Evolutionary conservation across 768 basidiomycete genomes (phyloP).

Genomic region (Rhodotorula toruloides): DNA sequence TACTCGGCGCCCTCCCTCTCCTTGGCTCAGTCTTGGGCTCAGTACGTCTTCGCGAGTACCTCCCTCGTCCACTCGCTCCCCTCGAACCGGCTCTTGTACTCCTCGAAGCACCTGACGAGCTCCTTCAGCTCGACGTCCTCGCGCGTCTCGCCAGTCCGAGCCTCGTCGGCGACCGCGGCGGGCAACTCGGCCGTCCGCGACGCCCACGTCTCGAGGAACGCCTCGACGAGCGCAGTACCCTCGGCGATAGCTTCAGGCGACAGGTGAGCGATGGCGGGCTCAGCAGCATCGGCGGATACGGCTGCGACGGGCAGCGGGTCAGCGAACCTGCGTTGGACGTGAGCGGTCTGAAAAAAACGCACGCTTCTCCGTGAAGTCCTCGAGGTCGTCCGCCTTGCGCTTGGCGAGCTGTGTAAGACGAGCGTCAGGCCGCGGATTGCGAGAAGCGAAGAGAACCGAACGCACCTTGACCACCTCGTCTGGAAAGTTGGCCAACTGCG

Average conservation of each 20-base stretch:
- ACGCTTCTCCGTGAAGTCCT: constrained; percentile 62
- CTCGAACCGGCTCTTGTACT: constrained; percentile 66
- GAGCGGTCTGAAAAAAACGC: constrained; percentile 41
- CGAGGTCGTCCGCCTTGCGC: constrained; percentile 82
- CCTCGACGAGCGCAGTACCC: constrained; percentile 73
- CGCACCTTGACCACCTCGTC: constrained; percentile 81
- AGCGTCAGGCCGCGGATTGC: too few relatives aligned
- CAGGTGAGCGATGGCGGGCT: constrained; percentile 1
- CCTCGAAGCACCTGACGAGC: constrained; percentile 53
- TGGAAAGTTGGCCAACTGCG: constrained; percentile 94
- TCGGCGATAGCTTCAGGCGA: constrained; percentile 61
- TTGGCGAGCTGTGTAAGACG: constrained; percentile 81
- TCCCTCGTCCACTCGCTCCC: constrained; percentile 61
- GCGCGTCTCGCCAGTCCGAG: constrained; percentile 45
- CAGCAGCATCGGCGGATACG: constrained; percentile 27
- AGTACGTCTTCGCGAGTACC: constrained; percentile 31
- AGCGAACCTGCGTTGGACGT: not conserved
- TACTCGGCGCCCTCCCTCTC: too few relatives aligned
- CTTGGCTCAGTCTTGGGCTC: too few relatives aligned
- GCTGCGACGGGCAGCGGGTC: constrained; percentile 23
- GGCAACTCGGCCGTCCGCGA: constrained; percentile 51
- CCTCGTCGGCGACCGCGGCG: constrained; percentile 51
- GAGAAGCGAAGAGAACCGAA: not conserved
- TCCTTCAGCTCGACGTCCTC: constrained; percentile 57
- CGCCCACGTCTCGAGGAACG: constrained; percentile 68